These are phyloP conservation scores for Gentiana macrophylla DNA, from an alignment of 257 asterid genomes.

Conservation along the genomic window DNA sequence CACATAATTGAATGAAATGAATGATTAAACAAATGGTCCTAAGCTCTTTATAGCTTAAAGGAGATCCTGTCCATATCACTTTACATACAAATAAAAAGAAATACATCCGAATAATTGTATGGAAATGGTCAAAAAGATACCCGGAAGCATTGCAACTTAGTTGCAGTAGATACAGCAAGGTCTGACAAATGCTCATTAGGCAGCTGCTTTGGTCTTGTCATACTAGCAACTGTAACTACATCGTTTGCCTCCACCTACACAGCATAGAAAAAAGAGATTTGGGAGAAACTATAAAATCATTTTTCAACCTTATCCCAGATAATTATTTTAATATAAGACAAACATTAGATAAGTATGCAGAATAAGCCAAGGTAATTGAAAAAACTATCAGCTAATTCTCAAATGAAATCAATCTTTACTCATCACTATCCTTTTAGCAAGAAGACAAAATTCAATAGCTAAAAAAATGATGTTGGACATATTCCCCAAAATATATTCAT, in stretches of 20 bases:
- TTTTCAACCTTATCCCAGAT: not conserved
- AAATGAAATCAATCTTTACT: no score
- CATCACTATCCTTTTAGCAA: no score
- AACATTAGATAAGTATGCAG: not conserved
- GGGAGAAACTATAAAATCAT: not conserved
- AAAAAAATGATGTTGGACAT: no score
- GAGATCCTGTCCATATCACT: no score
- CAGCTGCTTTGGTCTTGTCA: conserved; percentile 88
- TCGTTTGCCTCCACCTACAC: conserved; percentile 87
- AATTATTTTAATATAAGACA: conserved; percentile 4
- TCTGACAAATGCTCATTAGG: conserved; percentile 83
- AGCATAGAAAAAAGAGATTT: conserved; percentile 10
- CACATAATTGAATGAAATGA: no score
- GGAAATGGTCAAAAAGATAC: conserved; percentile 21
- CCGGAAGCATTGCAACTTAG: conserved; percentile 90
- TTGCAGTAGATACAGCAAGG: conserved; percentile 89
- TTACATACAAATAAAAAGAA: no score
- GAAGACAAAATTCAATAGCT: no score
- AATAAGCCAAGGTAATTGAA: not conserved
- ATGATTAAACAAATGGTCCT: no score
- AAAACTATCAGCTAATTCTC: no score
- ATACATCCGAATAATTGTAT: no score
- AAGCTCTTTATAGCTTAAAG: no score
- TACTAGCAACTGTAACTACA: conserved; percentile 91
- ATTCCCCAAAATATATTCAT: no score